Base-by-base conservation (phyloP, 306 rosid genomes). In the Prunus mira region DNA sequence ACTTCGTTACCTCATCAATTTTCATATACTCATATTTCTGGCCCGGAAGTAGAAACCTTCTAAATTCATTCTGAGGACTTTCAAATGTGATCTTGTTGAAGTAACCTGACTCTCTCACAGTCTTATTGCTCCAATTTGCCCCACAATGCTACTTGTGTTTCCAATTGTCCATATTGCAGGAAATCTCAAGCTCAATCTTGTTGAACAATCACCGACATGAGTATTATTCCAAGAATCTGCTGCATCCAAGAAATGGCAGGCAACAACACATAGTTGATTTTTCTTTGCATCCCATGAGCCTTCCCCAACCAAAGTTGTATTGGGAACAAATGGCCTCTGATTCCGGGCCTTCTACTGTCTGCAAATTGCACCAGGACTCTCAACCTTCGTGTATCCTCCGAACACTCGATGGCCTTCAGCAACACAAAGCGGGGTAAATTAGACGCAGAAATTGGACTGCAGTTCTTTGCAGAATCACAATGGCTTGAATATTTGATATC, bases 41-140 rank as follows among this genome's bases (percentile, higher is more conserved):
- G 45, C 56, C 82, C 20, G 51, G 70, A 75, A 58, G 3, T 28
- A 13, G 54, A 22, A 27, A 27, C 27, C 17, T 12, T 49, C 34
- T 24, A 20, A 11, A 12, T 0, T 0, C 2, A 32, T 15, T 20
- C 9, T 73, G 71, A 19, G 30, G 60, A 28, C 69, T 70, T 67
- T 61, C 61, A 24, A 89, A 78, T 54, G 67, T 75, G 55, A 89
- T 82, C 83, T 9, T 65, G 20, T 79, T 77, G 63, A 89, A 91
- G 80, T 83, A 83, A 34, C 83, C 78, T 2, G 58, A n/a, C 50
- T 86, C 89, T 1, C 28, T 41, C 49, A 7, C 45, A 49, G 82
- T 57, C 76, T 86, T 91, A 66, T 73, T 84, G 64, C 86, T 91
- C 95, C 95, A 91, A 89, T 81, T 63, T 84, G 75, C 65, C 95